Conservation (phyloP, 2,329 filamentous ascomycete species). For the Leptographium wingfieldii region DNA sequence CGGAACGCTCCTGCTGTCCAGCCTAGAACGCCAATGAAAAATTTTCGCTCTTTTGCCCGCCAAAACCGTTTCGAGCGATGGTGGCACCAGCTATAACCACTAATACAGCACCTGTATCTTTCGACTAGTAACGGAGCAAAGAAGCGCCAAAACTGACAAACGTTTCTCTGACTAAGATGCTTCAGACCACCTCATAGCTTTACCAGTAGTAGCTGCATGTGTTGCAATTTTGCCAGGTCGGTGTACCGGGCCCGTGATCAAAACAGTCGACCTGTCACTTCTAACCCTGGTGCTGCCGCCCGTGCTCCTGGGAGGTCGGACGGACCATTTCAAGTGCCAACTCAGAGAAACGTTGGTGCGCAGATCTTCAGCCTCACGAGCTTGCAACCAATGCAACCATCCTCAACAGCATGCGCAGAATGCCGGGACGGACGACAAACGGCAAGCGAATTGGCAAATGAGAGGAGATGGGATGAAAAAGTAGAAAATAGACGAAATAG, state of each 20-base stretch:
- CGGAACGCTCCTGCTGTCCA: background rate
- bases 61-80: background rate
- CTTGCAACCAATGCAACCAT: background rate
- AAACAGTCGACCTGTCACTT: background rate
- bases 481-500: background rate
- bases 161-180: constrained; percentile 2
- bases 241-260: background rate
- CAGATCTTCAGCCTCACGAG: background rate
- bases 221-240: no score
- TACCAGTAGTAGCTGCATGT: background rate
- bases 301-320: background rate
- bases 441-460: background rate
- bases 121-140: background rate
- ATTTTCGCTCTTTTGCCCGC: constrained; percentile 1
- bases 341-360: background rate
- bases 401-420: background rate
- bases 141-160: background rate
- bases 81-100: background rate
- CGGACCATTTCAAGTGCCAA: background rate
- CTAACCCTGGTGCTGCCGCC: background rate
- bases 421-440: background rate
- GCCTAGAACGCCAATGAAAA: background rate
- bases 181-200: background rate
- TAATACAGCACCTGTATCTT: background rate
- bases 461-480: background rate